Conservation (phyloP, 1,284 basidiomycete genomes). For the Naganishia albida region DNA sequence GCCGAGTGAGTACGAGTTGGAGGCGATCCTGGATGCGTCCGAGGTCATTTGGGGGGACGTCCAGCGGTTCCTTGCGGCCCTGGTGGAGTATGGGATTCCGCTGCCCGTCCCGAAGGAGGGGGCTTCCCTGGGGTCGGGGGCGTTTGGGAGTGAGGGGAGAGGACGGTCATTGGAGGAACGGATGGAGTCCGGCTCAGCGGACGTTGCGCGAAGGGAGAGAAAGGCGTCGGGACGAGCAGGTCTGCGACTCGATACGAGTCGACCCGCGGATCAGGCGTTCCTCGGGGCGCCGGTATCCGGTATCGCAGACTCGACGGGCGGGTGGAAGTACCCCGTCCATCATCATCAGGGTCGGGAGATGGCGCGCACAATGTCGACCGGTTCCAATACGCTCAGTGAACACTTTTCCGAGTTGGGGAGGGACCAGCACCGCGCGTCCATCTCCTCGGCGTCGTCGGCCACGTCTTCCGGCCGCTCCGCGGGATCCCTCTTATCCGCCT, state of each 20-base stretch:
- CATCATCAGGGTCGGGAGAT: not conserved
- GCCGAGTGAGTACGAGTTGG: constrained; percentile 43
- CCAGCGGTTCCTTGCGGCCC: constrained; percentile 61
- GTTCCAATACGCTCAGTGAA: constrained; percentile 16
- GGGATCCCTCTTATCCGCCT: constrained; percentile 6
- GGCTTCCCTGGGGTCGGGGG: constrained; percentile 5
- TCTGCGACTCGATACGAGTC: constrained; percentile 48
- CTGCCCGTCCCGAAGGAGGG: constrained; percentile 59
- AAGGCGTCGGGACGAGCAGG: constrained; percentile 56
- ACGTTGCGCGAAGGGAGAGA: constrained; percentile 38
- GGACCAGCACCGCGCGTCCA: constrained; percentile 42
- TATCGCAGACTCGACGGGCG: constrained; percentile 3
- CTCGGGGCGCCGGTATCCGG: constrained; percentile 11
- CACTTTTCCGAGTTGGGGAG: constrained; percentile 13
- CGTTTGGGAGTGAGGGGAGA: constrained; percentile 2
- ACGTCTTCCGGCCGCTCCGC: constrained; percentile 49
- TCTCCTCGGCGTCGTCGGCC: constrained; percentile 64
- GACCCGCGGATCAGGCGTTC: not conserved
- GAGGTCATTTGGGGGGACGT: constrained; percentile 53
- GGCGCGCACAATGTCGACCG: constrained; percentile 8
- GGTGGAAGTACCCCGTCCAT: constrained; percentile 16
- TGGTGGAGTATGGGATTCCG: constrained; percentile 75
- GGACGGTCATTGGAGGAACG: constrained; percentile 3
- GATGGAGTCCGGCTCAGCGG: constrained; percentile 17
- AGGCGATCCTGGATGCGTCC: constrained; percentile 51